Conservation (phyloP, 495 filamentous ascomycete species). For the Penicillium arizonense region DNA sequence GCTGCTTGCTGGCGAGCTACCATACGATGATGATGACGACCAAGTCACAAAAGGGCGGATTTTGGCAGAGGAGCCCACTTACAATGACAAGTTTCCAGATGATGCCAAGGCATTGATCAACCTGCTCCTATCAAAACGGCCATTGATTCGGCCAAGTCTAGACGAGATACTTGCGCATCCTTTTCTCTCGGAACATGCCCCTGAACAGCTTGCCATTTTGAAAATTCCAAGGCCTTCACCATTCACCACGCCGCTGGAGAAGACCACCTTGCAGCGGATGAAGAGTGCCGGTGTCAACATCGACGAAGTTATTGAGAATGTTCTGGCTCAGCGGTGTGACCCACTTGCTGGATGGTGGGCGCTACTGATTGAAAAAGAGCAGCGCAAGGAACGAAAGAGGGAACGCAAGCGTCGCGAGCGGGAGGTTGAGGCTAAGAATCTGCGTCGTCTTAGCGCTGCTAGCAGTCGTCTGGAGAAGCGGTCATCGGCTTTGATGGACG, state of each 20-base stretch:
- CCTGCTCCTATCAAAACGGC: constrained; percentile 80
- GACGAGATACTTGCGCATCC: constrained; percentile 87
- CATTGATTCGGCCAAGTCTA: constrained; percentile 76
- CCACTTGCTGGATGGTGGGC: constrained; percentile 95
- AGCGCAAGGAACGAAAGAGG: constrained; percentile 79
- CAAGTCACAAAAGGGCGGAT: constrained; percentile 81
- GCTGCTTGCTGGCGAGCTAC: constrained; percentile 85
- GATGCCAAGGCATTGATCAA: constrained; percentile 76
- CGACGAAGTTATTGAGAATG: constrained; percentile 90
- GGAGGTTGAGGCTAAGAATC: constrained; percentile 75
- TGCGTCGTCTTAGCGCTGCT: constrained; percentile 79
- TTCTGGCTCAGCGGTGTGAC: constrained; percentile 86
- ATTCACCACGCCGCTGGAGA: constrained; percentile 86
- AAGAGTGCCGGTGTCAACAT: constrained; percentile 92
- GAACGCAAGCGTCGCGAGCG: constrained; percentile 84
- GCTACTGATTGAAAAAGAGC: constrained; percentile 90
- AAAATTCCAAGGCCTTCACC: constrained; percentile 80
- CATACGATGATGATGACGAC: constrained; percentile 94
- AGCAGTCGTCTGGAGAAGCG: constrained; percentile 80
- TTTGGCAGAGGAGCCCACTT: constrained; percentile 77
- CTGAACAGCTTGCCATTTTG: constrained; percentile 86
- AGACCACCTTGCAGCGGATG: constrained; percentile 90
- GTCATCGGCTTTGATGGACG: constrained; percentile 68
- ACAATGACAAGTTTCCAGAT: constrained; percentile 72
- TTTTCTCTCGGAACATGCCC: constrained; percentile 84